These are phyloP conservation scores for Syzygium jambos DNA, from an alignment of 345 rosid genomes.

Conservation along the genomic window DNA sequence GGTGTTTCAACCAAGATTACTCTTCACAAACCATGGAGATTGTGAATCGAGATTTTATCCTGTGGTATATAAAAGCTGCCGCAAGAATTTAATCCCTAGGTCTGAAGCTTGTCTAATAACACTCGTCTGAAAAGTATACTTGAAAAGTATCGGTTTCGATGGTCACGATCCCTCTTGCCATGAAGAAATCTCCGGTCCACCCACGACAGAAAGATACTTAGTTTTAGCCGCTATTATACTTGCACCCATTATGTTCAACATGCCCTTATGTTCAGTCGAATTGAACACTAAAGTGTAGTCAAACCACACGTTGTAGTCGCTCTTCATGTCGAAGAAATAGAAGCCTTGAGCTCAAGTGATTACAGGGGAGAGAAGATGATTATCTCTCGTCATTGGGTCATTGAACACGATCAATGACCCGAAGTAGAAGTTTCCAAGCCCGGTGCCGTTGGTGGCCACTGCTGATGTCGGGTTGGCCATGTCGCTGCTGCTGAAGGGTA, in stretches of 20 bases:
- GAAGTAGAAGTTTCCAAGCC: conserved; percentile 27
- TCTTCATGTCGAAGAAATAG: conserved; percentile 53
- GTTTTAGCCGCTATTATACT: conserved; percentile 43
- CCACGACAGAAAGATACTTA: conserved; percentile 54
- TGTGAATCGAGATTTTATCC: too few relatives aligned
- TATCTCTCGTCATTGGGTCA: conserved; percentile 41
- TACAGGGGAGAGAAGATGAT: conserved; percentile 22
- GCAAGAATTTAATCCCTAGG: too few relatives aligned
- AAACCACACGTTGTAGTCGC: conserved; percentile 35
- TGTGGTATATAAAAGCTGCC: too few relatives aligned
- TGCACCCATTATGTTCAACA: conserved; percentile 47
- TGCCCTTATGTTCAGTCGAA: conserved; percentile 44
- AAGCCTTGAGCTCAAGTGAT: conserved; percentile 61
- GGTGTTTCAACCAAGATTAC: neutral
- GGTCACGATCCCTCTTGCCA: conserved; percentile 59
- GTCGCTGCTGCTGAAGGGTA: conserved; percentile 32
- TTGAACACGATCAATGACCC: conserved; percentile 48
- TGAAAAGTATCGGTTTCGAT: conserved; percentile 34
- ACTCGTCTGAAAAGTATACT: neutral
- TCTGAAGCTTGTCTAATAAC: neutral
- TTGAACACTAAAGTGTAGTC: conserved; percentile 56
- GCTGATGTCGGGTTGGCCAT: conserved; percentile 41
- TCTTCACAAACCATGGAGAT: too few relatives aligned
- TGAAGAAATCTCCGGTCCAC: conserved; percentile 76
- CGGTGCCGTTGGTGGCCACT: conserved; percentile 12